phyloP scores from a whole-genome alignment of 306 rosid genomes.

The Sindora glabra region DNA sequence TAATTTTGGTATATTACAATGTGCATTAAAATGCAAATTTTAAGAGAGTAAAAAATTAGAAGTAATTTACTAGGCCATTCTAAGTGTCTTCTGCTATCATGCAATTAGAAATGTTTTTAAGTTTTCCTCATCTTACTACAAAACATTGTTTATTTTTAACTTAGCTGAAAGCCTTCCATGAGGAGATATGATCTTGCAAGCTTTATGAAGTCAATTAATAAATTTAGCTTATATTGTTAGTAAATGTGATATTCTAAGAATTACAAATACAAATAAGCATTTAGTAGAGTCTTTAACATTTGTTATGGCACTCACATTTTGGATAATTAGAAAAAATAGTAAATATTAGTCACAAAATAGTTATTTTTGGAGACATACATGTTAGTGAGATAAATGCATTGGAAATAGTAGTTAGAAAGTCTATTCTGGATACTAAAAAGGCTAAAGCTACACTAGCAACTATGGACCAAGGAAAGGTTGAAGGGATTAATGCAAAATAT shows the following conservation, averaged over 20 bases:
- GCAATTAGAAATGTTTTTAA: slow-evolving; percentile 78
- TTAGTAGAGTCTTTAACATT: slow-evolving; percentile 37
- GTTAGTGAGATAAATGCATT: slow-evolving; percentile 75
- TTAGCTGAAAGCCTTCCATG: slow-evolving; percentile 89
- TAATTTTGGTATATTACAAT: no score
- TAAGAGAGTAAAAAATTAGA: slow-evolving; percentile 53
- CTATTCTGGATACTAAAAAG: slow-evolving; percentile 57
- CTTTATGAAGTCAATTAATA: slow-evolving; percentile 49
- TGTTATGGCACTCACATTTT: slow-evolving; percentile 55
- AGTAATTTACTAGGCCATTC: slow-evolving; percentile 64
- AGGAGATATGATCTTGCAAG: slow-evolving; percentile 79
- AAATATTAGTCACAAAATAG: slow-evolving; percentile 33
- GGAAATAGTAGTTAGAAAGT: slow-evolving; percentile 66
- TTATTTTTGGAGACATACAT: slow-evolving; percentile 44
- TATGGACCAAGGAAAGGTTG: slow-evolving; percentile 88
- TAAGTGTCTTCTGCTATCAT: slow-evolving; percentile 65
- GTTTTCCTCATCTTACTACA: slow-evolving; percentile 51
- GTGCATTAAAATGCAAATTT: no score
- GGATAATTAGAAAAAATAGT: slow-evolving; percentile 43
- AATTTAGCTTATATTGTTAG: slow-evolving; percentile 30
- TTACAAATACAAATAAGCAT: slow-evolving; percentile 38
- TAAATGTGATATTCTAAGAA: slow-evolving; percentile 40
- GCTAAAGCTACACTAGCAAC: slow-evolving; percentile 92
- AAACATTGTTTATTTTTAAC: slow-evolving; percentile 71
- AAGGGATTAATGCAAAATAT: slow-evolving; percentile 90